These are phyloP conservation scores for Scutellaria baicalensis DNA, from an alignment of 257 asterid species.

Conservation along the genomic window DNA sequence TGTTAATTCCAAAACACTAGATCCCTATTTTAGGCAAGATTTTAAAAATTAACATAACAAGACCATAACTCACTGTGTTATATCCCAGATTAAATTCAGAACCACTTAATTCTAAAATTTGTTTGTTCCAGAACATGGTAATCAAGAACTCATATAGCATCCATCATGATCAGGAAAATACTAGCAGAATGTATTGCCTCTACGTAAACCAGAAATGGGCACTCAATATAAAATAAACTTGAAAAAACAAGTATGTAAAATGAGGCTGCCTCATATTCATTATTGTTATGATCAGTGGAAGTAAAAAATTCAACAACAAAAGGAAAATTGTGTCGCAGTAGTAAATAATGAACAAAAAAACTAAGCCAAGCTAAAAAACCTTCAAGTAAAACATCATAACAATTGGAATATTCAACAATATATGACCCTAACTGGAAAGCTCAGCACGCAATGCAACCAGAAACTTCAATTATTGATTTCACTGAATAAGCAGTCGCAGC, in stretches of 20 bases:
- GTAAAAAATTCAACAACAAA: not conserved
- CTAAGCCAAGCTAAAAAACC: not conserved
- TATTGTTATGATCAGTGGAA: not conserved
- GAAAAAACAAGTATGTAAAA: not conserved
- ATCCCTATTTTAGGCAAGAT: too few relatives aligned
- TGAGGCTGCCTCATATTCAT: not conserved
- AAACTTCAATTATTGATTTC: not conserved
- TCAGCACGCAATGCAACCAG: constrained; percentile 1
- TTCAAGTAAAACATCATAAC: not conserved
- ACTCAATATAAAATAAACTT: not conserved
- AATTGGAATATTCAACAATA: not conserved
- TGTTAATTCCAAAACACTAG: too few relatives aligned
- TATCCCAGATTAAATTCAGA: too few relatives aligned
- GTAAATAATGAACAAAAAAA: not conserved
- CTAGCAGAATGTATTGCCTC: not conserved
- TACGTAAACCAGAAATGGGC: not conserved
- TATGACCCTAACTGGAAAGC: constrained; percentile 3
- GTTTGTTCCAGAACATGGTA: not conserved
- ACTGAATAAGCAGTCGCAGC: constrained; percentile 4
- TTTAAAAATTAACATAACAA: too few relatives aligned
- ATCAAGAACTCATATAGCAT: not conserved
- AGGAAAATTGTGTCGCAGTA: not conserved
- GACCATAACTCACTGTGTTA: too few relatives aligned
- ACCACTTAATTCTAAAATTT: not conserved
- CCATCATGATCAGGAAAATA: constrained; percentile 4